These are phyloP conservation scores for Pichia sp. DNA, from an alignment of 1,139 yeast genomes.

Conservation along the genomic window DNA sequence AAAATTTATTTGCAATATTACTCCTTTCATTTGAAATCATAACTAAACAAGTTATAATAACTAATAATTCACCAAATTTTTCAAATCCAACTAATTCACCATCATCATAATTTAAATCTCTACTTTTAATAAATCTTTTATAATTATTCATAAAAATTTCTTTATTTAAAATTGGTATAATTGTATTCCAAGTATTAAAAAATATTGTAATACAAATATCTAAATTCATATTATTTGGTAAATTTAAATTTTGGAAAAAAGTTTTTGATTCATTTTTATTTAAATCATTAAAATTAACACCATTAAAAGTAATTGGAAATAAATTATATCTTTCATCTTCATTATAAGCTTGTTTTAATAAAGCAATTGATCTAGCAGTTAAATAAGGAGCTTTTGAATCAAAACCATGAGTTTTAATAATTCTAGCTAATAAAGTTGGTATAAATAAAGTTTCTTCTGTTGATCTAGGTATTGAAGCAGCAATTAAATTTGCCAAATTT, in stretches of 20 bases:
- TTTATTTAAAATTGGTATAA: constrained; percentile 64
- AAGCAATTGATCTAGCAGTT: constrained; percentile 64
- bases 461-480: constrained; percentile 67
- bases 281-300: constrained; percentile 32
- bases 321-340: constrained; percentile 23
- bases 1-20: constrained; percentile 9
- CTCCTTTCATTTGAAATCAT: constrained; percentile 39
- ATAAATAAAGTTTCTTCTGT: constrained; percentile 72
- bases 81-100: constrained; percentile 40
- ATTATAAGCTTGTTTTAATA: constrained; percentile 46
- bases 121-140: constrained; percentile 33
- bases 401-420: constrained; percentile 65
- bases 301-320: constrained; percentile 30
- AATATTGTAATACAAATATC: constrained; percentile 54
- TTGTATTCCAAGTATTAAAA: constrained; percentile 75
- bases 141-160: constrained; percentile 58
- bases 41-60: constrained; percentile 54
- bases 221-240: constrained; percentile 52
- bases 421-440: constrained; percentile 61
- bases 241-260: constrained; percentile 41
- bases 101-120: constrained; percentile 34
- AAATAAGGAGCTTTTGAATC: constrained; percentile 60
- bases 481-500: constrained; percentile 60
- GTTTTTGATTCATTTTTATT: constrained; percentile 35
- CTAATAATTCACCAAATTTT: constrained; percentile 55